Evolutionary conservation across 768 basidiomycete species (phyloP), one percentile per base, ranked within the genome.

Genomic region (Tylopilus felleus): DNA sequence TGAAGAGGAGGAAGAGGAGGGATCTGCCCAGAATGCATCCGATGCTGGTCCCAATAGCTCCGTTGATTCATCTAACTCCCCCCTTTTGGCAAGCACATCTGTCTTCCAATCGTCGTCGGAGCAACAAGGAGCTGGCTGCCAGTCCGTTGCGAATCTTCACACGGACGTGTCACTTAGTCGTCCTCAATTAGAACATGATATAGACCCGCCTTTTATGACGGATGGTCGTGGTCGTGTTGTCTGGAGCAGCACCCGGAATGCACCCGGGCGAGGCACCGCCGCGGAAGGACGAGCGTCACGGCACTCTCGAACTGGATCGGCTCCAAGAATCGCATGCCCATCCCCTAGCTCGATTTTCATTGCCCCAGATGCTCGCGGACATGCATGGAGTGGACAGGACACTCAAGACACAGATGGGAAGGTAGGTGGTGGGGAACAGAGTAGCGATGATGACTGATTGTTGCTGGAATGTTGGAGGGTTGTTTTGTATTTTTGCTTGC

Each of bases 221-320:
- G 84, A 86, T 65, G 84, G 84, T 25, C 75, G 84, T 43, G 84
- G 84, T 9, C 73, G 83, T 51, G 83, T 84, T 21, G 79, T 85
- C 45, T 73, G 72, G 71, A 72, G 70, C 47, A 73, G 69, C 38
- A 59, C 70, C 22, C 64, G 62, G 21, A 63, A 51, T 40, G 47
- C 44, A 48, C 38, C 66, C 42, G 61, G 55, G 19, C 51, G 68
- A 44, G 53, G 60, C 7, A 25, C 47, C 35, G 41, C 47, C 13
- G 44, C 33, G 4, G 70, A 71, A 17, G 60, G 54, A 4, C 65
- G 70, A 35, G 51, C 39, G 4, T 52, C 54, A 39, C 66, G 63
- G 42, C 60, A 61, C 44, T 50, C 60, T 19, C 61, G 66, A 49
- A 40, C 66, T 0, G 54, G 59, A 25, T 62, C 70, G 21, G 39